Evolutionary conservation across 208 protist species (phyloP), one percentile per base, ranked within the genome.

Genomic region (Zelonia costaricensis): DNA sequence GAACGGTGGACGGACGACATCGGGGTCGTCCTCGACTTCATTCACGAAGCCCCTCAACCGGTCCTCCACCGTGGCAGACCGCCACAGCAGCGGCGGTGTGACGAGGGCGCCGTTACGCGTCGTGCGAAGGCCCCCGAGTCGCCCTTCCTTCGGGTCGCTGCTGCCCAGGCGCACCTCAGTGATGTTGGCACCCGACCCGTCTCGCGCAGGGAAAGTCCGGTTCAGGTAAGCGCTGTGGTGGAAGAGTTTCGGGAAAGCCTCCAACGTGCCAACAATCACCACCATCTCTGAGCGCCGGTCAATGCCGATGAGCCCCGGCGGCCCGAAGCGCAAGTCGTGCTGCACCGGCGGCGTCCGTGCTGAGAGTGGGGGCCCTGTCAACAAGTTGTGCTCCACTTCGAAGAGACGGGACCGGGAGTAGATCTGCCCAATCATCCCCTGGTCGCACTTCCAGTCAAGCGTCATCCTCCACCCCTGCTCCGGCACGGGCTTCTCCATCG

Each of bases 371-470:
- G 45, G 63, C 13, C 51, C 70, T 1, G 54, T 20, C 33, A 76
- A 49, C n/a, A 76, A 31, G 45, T 59, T 16, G 45, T 76, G 63
- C 58, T 76, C 58, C 0, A 76, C 33, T 43, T 76, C 70, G 39
- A 55, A 76, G 6, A 76, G 20, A 28, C 70, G 70, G 4, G 16
- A 51, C 6, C 65, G 65, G 28, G 65, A 33, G 52, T 78, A 78
- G 31, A 78, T 69, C 28, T 64, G 57, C 4, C 57, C 72, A 13
- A 78, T 61, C 12, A 78, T n/a, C 1, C 65, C 25, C 38, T 78
- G 72, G 38, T 78, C 72, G 27, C 66, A 72, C 45, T 57, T 48
- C 72, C 72, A 78, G 36, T 65, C n/a, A 9, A 38, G 13, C 48
- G 42, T 60, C 8, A 61, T n/a, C 48, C 48, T 39, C 36, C 53